Evolutionary conservation across 805 yeast genomes (phyloP), one percentile per base, ranked within the genome.

Genomic region (Starmera caribaea): DNA sequence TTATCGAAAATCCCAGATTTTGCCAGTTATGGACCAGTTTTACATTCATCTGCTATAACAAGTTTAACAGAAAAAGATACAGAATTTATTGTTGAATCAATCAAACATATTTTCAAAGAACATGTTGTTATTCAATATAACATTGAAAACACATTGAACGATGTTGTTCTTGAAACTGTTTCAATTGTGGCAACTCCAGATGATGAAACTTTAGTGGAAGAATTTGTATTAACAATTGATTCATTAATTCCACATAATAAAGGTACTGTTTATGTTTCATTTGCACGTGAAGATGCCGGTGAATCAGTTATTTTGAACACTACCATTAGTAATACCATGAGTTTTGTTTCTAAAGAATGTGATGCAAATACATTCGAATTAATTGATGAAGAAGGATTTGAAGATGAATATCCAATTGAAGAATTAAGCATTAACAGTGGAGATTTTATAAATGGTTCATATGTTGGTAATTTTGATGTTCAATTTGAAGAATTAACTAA

Each of bases 321-420:
- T 30, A 66, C 74, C 2, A 76, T 90, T 51, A 70, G 73, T 35
- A 83, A 82, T 58, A 74, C 77, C 8, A 68, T 90, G 44, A 71
- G 79, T 16, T 90, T 81, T 66, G 76, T 80, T 15, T 72, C 87
- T 37, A 82, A 79, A 61, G 97, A 90, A 58, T 68, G 84, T 47
- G 82, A 86, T 49, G 79, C 86, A 36, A 70, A 74, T 9, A 79
- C 88, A 13, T 79, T 79, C 16, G 75, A 72, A 45, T 73, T 81
- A 38, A 73, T 72, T 43, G 81, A 74, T 35, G 77, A 73, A 37
- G 85, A 78, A 35, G 97, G 96, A 14, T 85, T 81, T 71, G 83
- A 82, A 48, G 97, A 92, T 61, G 96, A 89, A 62, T 92, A 90
- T 62, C 92, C 81, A 58, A 75, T 92, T 48, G 97, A 87, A 61